Evolutionary conservation across 495 filamentous ascomycete species (phyloP), one percentile per base, ranked within the genome.

Genomic region (Cenococcum geophilum): DNA sequence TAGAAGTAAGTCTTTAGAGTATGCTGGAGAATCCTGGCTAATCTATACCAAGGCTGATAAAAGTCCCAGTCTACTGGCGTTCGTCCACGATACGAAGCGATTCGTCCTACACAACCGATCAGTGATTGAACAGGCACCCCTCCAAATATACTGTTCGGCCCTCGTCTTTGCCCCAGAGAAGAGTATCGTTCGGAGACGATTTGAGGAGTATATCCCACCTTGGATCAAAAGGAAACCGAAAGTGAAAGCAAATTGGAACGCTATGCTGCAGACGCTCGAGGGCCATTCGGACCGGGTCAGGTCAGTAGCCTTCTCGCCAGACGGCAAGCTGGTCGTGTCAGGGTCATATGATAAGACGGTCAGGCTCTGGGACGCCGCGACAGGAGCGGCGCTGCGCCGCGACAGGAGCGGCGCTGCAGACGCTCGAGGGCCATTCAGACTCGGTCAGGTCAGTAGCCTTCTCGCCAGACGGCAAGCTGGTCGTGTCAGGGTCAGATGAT

Each of bases 311-410:
- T 40, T 40, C 36, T 40, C 36, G 36, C 36, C 6, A 6, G 36
- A 40, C 36, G 6, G 8, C 6, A 40, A 40, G 36, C 36, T 40
- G n/a, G n/a, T n/a, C n/a, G n/a, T n/a, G n/a, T n/a, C n/a, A n/a
- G n/a, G n/a, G n/a, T n/a, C n/a, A n/a, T n/a, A n/a, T n/a, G n/a
- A n/a, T n/a, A n/a, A n/a, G n/a, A n/a, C n/a, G n/a, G n/a, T n/a
- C n/a, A n/a, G n/a, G n/a, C n/a, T n/a, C n/a, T n/a, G n/a, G n/a
- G n/a, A n/a, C n/a, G n/a, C n/a, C n/a, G n/a, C n/a, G 36, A 96
- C 89, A 0, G 92, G 91, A 48, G 96, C 91, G 0, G 89, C 92
- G 0, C 75, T 90, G 58, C 82, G 80, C 88, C 10, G 78, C 79
- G 25, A 82, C 84, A 60, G 92, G 92, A 10, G 89, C 85, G 0